Conservation (phyloP, 768 basidiomycete genomes). For the Pholiota conissans region DNA sequence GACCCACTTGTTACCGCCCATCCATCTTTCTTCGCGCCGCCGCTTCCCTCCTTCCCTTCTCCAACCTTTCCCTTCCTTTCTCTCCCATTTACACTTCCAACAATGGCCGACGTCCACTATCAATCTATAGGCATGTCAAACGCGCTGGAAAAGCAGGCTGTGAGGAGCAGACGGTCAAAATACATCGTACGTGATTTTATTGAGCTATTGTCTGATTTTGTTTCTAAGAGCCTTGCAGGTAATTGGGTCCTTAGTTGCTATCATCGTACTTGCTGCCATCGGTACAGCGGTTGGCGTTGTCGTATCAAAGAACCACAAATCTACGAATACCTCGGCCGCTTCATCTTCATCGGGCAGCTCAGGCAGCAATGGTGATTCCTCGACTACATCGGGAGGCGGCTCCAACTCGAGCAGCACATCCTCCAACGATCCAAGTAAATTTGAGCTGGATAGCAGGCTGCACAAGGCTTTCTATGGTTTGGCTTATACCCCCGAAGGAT, state of each 20-base stretch:
- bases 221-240: too few relatives aligned
- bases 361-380: conserved; percentile 6
- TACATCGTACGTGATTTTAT: conserved; percentile 48
- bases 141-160: conserved; percentile 30
- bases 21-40: background rate
- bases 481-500: conserved; percentile 81
- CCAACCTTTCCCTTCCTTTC: background rate
- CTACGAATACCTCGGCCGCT: conserved; percentile 7
- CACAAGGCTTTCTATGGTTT: conserved; percentile 81
- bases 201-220: background rate
- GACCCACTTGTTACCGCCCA: background rate
- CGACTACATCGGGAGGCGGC: background rate
- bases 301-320: conserved; percentile 54
- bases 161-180: conserved; percentile 44
- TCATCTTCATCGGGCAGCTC: conserved; percentile 3
- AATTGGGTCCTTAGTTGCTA: conserved; percentile 44
- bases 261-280: conserved; percentile 53
- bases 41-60: background rate
- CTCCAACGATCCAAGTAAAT: conserved; percentile 67
- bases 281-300: conserved; percentile 67
- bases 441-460: conserved; percentile 64
- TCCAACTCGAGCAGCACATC: background rate
- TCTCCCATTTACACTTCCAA: background rate
- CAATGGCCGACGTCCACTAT: conserved; percentile 2
- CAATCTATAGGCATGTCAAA: conserved; percentile 23